These are phyloP conservation scores for Lecanicillium sp. DNA, from an alignment of 2,329 filamentous ascomycete species.

Conservation along the genomic window DNA sequence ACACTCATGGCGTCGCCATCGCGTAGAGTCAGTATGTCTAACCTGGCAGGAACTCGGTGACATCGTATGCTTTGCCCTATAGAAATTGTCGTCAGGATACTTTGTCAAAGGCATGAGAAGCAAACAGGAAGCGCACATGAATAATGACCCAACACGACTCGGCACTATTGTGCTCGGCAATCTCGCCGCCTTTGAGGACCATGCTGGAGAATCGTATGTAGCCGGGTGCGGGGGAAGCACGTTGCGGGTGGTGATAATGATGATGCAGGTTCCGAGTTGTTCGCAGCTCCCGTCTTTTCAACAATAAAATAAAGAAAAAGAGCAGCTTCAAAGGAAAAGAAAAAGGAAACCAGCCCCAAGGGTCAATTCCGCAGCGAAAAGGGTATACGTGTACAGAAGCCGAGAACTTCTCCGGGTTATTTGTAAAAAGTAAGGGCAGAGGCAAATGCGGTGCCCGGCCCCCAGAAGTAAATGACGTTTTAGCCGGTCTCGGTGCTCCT, in stretches of 20 bases:
- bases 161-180: conserved; percentile 65
- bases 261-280: too few relatives aligned
- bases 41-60: conserved; percentile 80
- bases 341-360: conserved; percentile 4
- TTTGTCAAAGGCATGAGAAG: too few relatives aligned
- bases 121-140: conserved; percentile 51
- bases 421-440: too few relatives aligned
- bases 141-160: conserved; percentile 91
- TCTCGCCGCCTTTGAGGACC: conserved; percentile 42
- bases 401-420: too few relatives aligned
- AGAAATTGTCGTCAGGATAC: conserved; percentile 8
- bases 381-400: too few relatives aligned
- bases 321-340: too few relatives aligned
- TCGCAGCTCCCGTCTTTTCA: too few relatives aligned
- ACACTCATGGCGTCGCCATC: too few relatives aligned
- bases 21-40: conserved; percentile 14
- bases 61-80: conserved; percentile 77
- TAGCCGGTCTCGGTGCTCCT: too few relatives aligned
- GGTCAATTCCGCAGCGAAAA: too few relatives aligned
- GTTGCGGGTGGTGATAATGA: background rate
- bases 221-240: background rate
- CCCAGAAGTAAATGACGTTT: too few relatives aligned
- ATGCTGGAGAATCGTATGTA: conserved; percentile 19
- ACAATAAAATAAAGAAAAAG: background rate
- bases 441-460: too few relatives aligned